Evolutionary conservation across 306 rosid genomes (phyloP), one percentile per base, ranked within the genome.

Genomic region (Castanea crenata): DNA sequence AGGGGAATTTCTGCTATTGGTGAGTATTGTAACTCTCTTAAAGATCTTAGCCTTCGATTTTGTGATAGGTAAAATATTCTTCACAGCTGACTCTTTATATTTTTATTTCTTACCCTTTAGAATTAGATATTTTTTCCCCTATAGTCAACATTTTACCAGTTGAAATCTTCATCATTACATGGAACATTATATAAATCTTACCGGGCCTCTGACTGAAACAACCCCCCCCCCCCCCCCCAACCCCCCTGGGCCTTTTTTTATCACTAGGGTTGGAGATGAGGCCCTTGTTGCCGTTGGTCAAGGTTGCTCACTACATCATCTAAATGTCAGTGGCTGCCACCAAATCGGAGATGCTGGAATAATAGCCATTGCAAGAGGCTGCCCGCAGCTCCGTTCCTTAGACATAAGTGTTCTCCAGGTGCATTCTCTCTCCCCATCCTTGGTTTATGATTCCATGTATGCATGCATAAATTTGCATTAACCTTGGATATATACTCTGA

Each of bases 251-350:
- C 15, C 57, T 71, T 1, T 16, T 7, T 64, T 5, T 74, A 76
- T 80, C 75, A 59, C 69, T 76, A 95, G 99, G 91, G 96, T 95
- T 52, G 99, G 98, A 12, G 94, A 95, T 83, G 96, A 70, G 80
- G 99, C 96, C 69, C 97, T 95, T 79, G 85, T 90, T 74, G 88
- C 98, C 79, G 75, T 95, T 83, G 93, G 96, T 74, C 81, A 79
- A 74, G 92, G 98, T 31, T 86, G 92, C 88, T 89, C 92, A 71
- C 92, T 95, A 69, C 90, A 90, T 20, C 76, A 85, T 84, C 88
- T 95, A 74, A 95, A 95, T 78, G 97, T 95, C 71, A 95, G 99
- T 75, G 99, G 98, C 78, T 95, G 99, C 90, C 96, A 91, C 76
- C 93, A 89, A 75, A 90, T 95, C 25, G 97, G 97, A 44, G 96